A percentile compares a stretch with the other conserved stretches of the same genome.
These are phyloP conservation scores for Scutellaria minor DNA, from an alignment of 257 asterid species.

Conservation along the genomic window DNA sequence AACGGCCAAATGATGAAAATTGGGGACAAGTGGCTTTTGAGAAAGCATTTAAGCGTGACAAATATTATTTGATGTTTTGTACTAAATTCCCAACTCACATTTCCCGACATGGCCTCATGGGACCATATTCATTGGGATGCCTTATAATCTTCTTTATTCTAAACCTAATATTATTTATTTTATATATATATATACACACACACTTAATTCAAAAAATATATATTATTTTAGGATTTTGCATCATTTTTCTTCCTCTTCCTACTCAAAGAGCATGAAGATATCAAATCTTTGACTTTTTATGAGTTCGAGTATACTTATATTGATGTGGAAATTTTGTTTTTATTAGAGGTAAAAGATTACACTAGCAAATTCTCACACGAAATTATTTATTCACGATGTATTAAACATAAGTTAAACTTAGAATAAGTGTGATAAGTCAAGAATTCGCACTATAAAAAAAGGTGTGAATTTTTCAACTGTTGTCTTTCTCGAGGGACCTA, in stretches of 20 bases:
- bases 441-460: background rate
- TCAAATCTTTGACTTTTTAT: too few relatives aligned
- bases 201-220: too few relatives aligned
- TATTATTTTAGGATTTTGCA: too few relatives aligned
- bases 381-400: too few relatives aligned
- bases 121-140: conserved; percentile 18
- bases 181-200: too few relatives aligned
- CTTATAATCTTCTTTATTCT: conserved; percentile 13
- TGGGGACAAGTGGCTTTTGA: conserved; percentile 7
- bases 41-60: conserved; percentile 10
- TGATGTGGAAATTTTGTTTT: too few relatives aligned
- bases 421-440: background rate
- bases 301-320: too few relatives aligned
- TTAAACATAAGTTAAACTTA: too few relatives aligned
- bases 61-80: background rate
- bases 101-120: background rate
- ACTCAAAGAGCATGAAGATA: too few relatives aligned
- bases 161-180: background rate
- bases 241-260: too few relatives aligned
- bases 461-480: background rate
- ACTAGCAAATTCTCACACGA: too few relatives aligned
- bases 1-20: background rate
- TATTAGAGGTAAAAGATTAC: background rate
- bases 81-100: conserved; percentile 1
- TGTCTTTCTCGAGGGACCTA: conserved; percentile 16